These are phyloP conservation scores for Candida hungchunana DNA, from an alignment of 805 yeast genomes.

Conservation along the genomic window DNA sequence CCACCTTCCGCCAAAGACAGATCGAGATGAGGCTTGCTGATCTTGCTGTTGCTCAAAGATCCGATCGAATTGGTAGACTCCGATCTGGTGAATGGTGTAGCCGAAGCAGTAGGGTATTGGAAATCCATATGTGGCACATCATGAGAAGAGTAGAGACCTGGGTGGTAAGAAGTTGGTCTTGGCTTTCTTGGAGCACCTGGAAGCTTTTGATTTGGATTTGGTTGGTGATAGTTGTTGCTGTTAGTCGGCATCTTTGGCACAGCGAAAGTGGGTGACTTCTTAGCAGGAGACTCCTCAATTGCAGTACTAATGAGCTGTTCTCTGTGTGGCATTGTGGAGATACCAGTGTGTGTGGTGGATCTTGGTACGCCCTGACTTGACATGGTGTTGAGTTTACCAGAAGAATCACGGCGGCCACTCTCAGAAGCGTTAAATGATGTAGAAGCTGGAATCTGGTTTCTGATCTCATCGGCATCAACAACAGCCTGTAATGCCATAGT, in stretches of 20 bases:
- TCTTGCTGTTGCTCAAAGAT: conserved; percentile 29
- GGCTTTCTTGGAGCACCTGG: conserved; percentile 54
- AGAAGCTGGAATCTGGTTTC: conserved; percentile 20
- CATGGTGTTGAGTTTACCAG: conserved; percentile 13
- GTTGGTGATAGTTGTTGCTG: conserved; percentile 16
- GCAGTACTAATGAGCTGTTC: conserved; percentile 15
- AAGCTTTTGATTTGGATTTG: conserved; percentile 22
- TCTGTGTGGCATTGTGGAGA: conserved; percentile 14
- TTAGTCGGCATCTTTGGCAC: conserved; percentile 25
- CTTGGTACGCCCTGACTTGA: conserved; percentile 26
- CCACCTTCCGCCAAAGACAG: conserved; percentile 33
- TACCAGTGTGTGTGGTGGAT: conserved; percentile 33
- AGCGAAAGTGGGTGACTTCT: conserved; percentile 15
- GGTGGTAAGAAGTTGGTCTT: conserved; percentile 83
- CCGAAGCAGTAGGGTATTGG: conserved; percentile 15
- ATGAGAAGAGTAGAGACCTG: conserved; percentile 40
- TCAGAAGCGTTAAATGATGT: conserved; percentile 24
- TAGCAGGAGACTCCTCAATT: conserved; percentile 25
- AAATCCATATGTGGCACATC: conserved; percentile 7
- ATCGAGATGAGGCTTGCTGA: conserved; percentile 34
- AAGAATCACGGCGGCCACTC: conserved; percentile 14
- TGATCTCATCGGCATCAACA: conserved; percentile 53
- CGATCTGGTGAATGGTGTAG: conserved; percentile 30
- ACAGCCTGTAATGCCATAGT: conserved; percentile 70
- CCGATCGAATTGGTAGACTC: conserved; percentile 39